A percentile compares a stretch with the other conserved stretches of the same genome.
These are phyloP conservation scores for Cerioporus squamosus DNA, from an alignment of 1,284 basidiomycete species.

Conservation along the genomic window DNA sequence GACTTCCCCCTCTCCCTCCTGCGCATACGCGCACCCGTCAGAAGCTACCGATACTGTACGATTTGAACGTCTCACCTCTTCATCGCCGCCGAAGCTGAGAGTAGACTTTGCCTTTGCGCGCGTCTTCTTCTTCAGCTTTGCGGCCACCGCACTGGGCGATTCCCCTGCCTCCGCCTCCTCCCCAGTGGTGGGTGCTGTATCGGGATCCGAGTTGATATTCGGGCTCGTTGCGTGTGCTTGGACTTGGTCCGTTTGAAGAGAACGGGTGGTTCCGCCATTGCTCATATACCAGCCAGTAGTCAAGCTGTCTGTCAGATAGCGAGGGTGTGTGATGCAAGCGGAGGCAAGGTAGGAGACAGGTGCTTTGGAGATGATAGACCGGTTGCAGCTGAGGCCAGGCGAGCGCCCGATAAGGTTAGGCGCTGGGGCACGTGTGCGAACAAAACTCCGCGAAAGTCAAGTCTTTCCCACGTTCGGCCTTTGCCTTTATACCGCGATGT, in stretches of 20 bases:
- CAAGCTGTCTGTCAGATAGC: no score
- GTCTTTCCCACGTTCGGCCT: slow-evolving; percentile 52
- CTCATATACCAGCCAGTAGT: neutral
- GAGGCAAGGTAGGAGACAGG: neutral
- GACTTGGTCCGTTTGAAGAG: slow-evolving; percentile 61
- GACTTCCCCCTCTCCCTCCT: slow-evolving; percentile 62
- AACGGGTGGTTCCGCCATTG: slow-evolving; percentile 33
- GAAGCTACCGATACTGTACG: slow-evolving; percentile 26
- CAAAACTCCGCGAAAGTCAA: slow-evolving; percentile 24
- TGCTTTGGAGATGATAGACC: no score
- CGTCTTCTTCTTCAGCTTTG: slow-evolving; percentile 70
- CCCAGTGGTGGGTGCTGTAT: slow-evolving; percentile 38
- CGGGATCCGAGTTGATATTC: slow-evolving; percentile 36
- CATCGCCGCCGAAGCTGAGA: slow-evolving; percentile 84
- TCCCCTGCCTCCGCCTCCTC: slow-evolving; percentile 34
- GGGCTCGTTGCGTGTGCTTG: slow-evolving; percentile 54
- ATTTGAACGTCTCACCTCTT: slow-evolving; percentile 61
- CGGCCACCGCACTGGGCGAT: slow-evolving; percentile 60
- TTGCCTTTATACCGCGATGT: slow-evolving; percentile 38
- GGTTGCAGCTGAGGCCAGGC: neutral
- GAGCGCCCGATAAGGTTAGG: neutral
- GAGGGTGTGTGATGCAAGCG: neutral
- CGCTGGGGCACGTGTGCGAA: slow-evolving; percentile 23
- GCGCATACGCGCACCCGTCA: slow-evolving; percentile 13
- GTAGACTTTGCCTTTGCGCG: slow-evolving; percentile 65